Conservation (phyloP, 768 basidiomycete species). For the Mycena belliarum region DNA sequence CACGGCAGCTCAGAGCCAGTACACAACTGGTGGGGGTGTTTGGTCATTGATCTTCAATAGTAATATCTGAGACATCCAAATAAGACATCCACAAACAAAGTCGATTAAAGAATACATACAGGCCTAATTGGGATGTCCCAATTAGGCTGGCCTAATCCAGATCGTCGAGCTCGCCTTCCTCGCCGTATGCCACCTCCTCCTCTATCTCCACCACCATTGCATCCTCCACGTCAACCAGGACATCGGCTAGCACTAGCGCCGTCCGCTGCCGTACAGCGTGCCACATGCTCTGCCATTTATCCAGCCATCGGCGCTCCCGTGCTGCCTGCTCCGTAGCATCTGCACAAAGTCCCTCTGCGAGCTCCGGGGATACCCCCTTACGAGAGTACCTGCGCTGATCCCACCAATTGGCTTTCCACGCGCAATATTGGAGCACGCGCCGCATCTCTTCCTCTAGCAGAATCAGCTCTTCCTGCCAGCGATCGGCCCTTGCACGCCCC, state of each 20-base stretch:
- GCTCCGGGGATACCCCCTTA: background rate
- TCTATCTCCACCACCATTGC: background rate
- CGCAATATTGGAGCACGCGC: conserved; percentile 19
- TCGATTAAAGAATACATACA: no score
- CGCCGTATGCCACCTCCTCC: background rate
- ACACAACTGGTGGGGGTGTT: no score
- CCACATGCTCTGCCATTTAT: background rate
- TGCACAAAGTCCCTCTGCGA: background rate
- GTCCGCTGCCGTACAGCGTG: background rate
- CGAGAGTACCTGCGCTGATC: background rate
- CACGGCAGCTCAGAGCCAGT: no score
- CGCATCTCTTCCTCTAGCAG: conserved; percentile 33
- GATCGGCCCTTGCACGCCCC: conserved; percentile 21
- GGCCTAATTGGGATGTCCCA: background rate
- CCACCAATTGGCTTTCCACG: conserved; percentile 18
- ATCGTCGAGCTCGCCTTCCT: background rate
- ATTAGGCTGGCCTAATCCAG: background rate
- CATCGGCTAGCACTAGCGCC: background rate
- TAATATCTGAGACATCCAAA: no score
- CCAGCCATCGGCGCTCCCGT: background rate
- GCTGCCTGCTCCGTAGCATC: background rate
- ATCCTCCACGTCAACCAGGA: background rate
- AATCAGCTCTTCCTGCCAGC: conserved; percentile 29
- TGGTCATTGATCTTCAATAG: no score
- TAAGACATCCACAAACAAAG: no score